These are phyloP conservation scores for Solanum boliviense DNA, from an alignment of 257 asterid genomes.

Conservation along the genomic window DNA sequence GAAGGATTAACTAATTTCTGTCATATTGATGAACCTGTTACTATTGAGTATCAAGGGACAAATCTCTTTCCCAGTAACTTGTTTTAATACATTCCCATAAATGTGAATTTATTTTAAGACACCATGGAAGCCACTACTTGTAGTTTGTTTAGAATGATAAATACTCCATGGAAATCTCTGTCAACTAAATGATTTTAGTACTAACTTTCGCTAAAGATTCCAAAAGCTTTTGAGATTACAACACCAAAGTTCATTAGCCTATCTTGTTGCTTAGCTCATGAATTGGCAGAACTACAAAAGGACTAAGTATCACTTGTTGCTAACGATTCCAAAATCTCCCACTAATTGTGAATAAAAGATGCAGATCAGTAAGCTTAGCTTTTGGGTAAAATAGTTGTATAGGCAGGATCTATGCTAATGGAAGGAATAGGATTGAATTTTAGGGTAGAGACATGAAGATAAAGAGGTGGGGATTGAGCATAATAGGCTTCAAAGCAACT, in stretches of 20 bases:
- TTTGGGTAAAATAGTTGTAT: neutral
- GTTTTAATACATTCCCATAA: neutral
- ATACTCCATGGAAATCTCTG: neutral
- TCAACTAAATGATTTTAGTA: neutral
- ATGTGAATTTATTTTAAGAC: neutral
- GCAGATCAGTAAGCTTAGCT: neutral
- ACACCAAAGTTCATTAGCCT: neutral
- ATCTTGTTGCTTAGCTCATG: neutral
- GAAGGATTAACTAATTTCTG: too few species aligned
- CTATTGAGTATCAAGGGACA: neutral
- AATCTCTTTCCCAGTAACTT: neutral
- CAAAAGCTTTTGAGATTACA: neutral
- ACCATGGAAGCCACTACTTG: neutral
- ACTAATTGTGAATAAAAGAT: neutral
- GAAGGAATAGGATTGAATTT: constrained; percentile 24
- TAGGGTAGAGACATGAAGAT: constrained; percentile 21
- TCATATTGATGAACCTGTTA: neutral
- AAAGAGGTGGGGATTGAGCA: neutral
- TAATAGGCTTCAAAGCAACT: constrained; percentile 56
- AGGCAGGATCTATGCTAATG: constrained; percentile 40
- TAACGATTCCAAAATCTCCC: neutral
- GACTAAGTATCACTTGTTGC: neutral
- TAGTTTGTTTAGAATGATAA: neutral
- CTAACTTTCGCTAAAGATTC: neutral
- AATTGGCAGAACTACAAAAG: neutral